phyloP scores from a whole-genome alignment of 2,329 filamentous ascomycete species.

The Penicillium sp. region DNA sequence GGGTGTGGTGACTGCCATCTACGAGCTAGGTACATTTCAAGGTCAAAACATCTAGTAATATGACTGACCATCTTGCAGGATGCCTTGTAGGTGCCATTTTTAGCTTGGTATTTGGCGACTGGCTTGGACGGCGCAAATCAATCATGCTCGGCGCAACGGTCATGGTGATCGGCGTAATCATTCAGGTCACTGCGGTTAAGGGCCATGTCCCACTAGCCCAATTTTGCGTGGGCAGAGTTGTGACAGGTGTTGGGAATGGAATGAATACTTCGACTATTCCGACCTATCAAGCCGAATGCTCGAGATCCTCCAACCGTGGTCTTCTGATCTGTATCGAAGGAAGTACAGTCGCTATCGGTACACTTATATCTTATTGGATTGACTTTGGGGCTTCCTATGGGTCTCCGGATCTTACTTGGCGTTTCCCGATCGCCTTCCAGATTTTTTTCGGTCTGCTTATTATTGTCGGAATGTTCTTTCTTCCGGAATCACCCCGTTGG shows the following conservation, averaged over 20 bases:
- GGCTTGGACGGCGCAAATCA: neutral
- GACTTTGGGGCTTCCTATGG: neutral
- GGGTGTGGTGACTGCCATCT: neutral
- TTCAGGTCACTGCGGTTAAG: neutral
- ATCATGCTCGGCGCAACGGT: neutral
- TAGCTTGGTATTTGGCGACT: neutral
- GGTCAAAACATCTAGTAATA: too few relatives aligned
- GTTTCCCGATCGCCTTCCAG: neutral
- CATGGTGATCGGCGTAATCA: neutral
- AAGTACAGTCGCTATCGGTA: neutral
- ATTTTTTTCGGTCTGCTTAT: neutral
- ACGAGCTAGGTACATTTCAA: neutral
- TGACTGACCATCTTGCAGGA: neutral
- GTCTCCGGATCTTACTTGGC: neutral
- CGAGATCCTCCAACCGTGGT: neutral
- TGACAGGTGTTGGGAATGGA: neutral
- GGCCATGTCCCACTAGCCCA: neutral
- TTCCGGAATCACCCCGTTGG: neutral
- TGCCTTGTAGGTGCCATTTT: neutral
- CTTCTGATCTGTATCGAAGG: neutral
- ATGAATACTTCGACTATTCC: neutral
- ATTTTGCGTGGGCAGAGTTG: neutral
- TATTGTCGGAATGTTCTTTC: neutral
- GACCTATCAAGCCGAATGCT: neutral
- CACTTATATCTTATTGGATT: neutral